These are phyloP conservation scores for Acacia concinna DNA, from an alignment of 331 rosid species.

Conservation along the genomic window DNA sequence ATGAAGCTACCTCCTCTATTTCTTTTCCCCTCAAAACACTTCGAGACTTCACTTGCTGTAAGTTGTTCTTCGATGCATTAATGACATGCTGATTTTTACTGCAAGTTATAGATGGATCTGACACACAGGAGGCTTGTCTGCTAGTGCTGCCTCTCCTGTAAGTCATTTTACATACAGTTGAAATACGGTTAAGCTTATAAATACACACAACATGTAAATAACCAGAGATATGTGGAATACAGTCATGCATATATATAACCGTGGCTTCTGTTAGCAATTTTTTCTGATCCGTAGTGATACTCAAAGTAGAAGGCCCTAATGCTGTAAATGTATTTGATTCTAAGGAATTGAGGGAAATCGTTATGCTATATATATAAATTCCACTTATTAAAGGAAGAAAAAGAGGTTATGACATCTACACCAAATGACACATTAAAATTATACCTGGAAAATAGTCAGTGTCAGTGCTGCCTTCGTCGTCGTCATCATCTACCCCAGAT, in stretches of 20 bases:
- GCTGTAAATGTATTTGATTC: not conserved
- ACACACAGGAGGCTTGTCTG: not conserved
- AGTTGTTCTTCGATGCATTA: slow-evolving; percentile 25
- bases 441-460: not conserved
- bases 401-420: not conserved
- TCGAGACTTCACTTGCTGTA: slow-evolving; percentile 31
- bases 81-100: slow-evolving; percentile 6
- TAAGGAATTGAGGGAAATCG: not conserved
- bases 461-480: too few species aligned
- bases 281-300: not conserved
- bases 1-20: slow-evolving; percentile 33
- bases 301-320: not conserved
- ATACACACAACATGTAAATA: too few species aligned
- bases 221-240: not conserved
- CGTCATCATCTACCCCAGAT: not conserved
- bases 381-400: not conserved
- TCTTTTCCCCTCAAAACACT: slow-evolving; percentile 28
- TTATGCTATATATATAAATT: not conserved
- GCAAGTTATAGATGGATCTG: not conserved
- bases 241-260: not conserved
- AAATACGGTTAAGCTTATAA: not conserved
- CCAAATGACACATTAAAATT: not conserved
- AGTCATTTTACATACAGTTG: not conserved
- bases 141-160: not conserved
- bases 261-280: not conserved